Base-by-base conservation (phyloP, 306 rosid species). In the Potentilla sterilis region DNA sequence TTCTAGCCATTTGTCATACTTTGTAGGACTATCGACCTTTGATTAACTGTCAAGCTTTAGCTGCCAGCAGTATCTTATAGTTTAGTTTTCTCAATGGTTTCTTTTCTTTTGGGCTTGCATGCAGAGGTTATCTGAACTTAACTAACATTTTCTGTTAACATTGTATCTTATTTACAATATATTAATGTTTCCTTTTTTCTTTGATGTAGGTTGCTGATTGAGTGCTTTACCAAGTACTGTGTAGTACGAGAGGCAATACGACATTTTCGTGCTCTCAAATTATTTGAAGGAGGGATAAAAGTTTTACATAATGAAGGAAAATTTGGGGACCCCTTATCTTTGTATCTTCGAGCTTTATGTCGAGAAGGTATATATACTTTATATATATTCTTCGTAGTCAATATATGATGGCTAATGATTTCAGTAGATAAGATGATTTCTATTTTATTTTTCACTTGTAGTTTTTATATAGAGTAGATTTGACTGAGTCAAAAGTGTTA, bases 161-260 rank as follows among this genome's bases (percentile, higher is more conserved):
- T 70, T 72, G n/a, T 19, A 6, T 51, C 35, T 51, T 37, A n/a
- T 16, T 37, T 61, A 1, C 41, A 32, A 61, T 38, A 34, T 61
- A 24, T 22, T 52, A 7, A 35, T 41, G 16, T 0, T 13, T 42
- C 21, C 51, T 48, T 44, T 16, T 14, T 78, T 22, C 43, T 69
- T 80, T 67, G 80, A 75, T 86, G 75, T 86, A 94, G 98, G 85
- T 83, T 94, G 86, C 79, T 94, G 78, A 95, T 94, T 75, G 98
- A 92, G 89, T 94, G 98, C 79, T 94, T 94, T 85, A 90, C 97
- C 71, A 94, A 94, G 89, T 94, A 94, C 69, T 86, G 98, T 84
- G 96, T 90, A 5, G 78, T 90, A 77, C 83, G 86, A 58, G 97
- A 94, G 88, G 96, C 98, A 47, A 94, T 92, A 78, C 89, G 98